phyloP scores from a whole-genome alignment of 108 stramenopile genomes.

The Seminavis robusta region DNA sequence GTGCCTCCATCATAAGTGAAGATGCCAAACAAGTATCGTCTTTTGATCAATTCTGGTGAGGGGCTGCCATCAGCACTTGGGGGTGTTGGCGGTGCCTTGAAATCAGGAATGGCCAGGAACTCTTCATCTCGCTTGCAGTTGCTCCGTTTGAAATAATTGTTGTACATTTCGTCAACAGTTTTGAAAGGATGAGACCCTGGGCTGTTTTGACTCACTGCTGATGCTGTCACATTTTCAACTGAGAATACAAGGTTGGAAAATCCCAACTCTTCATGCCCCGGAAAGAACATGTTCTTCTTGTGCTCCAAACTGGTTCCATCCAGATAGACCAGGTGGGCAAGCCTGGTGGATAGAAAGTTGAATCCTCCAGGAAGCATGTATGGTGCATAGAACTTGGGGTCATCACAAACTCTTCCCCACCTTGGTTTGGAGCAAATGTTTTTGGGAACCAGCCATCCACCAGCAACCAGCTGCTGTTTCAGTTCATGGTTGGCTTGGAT shows the following conservation, averaged over 20 bases:
- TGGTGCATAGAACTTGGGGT: not conserved
- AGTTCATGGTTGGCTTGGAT: not conserved
- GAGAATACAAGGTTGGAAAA: not conserved
- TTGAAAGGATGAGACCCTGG: not conserved
- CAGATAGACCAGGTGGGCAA: not conserved
- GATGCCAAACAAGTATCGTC: not conserved
- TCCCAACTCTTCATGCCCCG: not conserved
- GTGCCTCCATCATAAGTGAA: not conserved
- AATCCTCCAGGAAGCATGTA: not conserved
- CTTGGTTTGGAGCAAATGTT: not conserved
- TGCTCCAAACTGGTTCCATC: not conserved
- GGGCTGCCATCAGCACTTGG: not conserved
- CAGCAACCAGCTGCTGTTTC: not conserved
- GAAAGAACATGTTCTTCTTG: not conserved
- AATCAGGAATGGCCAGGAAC: too few relatives aligned
- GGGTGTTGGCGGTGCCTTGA: too few relatives aligned
- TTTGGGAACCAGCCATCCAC: not conserved
- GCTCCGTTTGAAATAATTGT: not conserved
- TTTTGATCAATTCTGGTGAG: not conserved
- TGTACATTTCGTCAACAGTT: not conserved
- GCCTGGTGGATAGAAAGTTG: not conserved
- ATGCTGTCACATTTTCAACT: not conserved
- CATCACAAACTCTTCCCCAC: not conserved
- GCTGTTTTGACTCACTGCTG: not conserved
- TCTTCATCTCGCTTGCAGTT: too few relatives aligned